A percentile compares a stretch with the other conserved stretches of the same genome.
Conservation (phyloP, 371 early-diverging fungal species). For the Parasitella parasitica region DNA sequence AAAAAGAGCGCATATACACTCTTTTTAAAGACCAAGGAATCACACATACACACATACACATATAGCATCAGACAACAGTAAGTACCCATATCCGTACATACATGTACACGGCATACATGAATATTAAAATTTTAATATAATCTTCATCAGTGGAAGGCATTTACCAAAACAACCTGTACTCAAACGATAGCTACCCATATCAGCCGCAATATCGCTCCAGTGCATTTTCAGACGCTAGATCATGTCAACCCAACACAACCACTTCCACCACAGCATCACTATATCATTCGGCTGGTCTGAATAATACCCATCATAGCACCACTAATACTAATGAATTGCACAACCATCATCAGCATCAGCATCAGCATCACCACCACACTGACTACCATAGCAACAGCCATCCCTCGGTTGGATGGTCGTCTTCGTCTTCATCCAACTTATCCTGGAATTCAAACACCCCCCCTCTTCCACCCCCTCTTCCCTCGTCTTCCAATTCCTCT, state of each 20-base stretch:
- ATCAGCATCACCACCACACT: not conserved
- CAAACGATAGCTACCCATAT: conserved; percentile 25
- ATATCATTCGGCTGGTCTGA: conserved; percentile 22
- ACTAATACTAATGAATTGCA: not conserved
- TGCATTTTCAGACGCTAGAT: conserved; percentile 33
- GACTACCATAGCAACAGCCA: not conserved
- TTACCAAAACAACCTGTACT: conserved; percentile 35
- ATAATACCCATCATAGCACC: not conserved
- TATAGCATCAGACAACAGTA: not conserved
- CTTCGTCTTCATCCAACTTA: conserved; percentile 4
- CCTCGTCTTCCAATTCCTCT: conserved; percentile 15
- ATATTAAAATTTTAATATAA: not conserved
- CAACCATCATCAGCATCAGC: not conserved
- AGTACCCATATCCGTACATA: too few relatives aligned
- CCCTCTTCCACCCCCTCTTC: conserved; percentile 28
- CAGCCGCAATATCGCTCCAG: conserved; percentile 28
- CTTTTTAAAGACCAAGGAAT: not conserved
- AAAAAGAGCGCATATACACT: not conserved
- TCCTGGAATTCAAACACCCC: conserved; percentile 21
- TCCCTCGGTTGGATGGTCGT: not conserved
- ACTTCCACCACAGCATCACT: not conserved
- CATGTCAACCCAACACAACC: conserved; percentile 11
- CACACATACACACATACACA: not conserved
- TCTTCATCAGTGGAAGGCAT: conserved; percentile 34
- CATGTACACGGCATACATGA: not conserved